Base-by-base conservation (phyloP, 768 basidiomycete genomes). In the Boletus reticuloceps region DNA sequence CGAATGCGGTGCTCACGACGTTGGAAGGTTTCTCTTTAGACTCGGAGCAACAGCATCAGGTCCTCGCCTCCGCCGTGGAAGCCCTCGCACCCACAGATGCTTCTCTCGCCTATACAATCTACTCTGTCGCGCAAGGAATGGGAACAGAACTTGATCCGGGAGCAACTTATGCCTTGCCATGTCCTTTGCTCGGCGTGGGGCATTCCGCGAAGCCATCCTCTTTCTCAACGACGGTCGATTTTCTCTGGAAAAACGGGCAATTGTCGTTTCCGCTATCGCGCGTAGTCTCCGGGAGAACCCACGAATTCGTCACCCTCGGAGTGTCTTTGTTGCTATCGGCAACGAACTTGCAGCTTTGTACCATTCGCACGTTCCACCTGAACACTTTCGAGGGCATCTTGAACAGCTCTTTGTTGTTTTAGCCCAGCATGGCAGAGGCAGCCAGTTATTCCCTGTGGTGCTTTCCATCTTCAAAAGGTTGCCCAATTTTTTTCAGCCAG, bases 361-460 rank as follows among this genome's bases (percentile, higher is more conserved):
- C 53, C 42, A 56, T 10, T 63, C 62, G 4, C 66, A 61, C 5
- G 58, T 60, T 17, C 78, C 79, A 0, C 64, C 72, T 1, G 58
- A 66, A 56, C 79, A 78, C 51, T 76, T 77, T 59, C 77, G 76
- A 47, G 62, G 66, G 32, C 58, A 65, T n/a, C 63, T 85, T 34
- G 76, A 80, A 12, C 78, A 75, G 48, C 72, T 81, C 27, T 67
- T 83, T 47, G 47, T 53, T 63, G 63, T 29, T 64, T 77, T 51
- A 61, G 80, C 69, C 65, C 77, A 17, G 52, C 72, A 75, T 5
- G 72, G 67, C 12, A 72, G 77, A 42, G 68, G 77, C 10, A 58
- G 62, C 0, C 62, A 68, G 20, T 72, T 78, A 10, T 59, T 80
- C 2, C 56, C 68, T 40, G 59, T 83, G 25, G 67, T 84, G 40